Percentiles rank a stretch among this genome's conserved stretches.
These are phyloP conservation scores for Hyphopichia buzzinii DNA, from an alignment of 1,139 yeast genomes.

Conservation along the genomic window DNA sequence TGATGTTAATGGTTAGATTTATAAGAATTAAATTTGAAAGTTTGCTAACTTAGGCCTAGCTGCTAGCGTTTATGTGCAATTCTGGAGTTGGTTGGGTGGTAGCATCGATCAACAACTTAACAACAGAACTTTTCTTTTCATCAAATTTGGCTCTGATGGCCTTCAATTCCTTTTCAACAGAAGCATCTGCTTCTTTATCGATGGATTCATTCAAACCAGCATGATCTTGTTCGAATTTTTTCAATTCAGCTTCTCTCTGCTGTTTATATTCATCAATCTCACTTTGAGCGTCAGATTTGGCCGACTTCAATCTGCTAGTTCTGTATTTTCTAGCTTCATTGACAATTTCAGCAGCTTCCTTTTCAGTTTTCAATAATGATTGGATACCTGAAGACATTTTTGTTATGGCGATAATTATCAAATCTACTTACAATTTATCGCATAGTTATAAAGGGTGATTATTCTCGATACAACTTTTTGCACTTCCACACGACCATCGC, in stretches of 20 bases:
- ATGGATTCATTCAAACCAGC: slow-evolving; percentile 66
- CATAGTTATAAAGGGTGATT: background rate
- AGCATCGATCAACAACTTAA: slow-evolving; percentile 75
- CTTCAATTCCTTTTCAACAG: slow-evolving; percentile 58
- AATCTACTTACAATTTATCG: too few species aligned
- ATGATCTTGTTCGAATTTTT: slow-evolving; percentile 65
- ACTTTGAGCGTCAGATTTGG: slow-evolving; percentile 86
- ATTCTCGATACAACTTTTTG: background rate
- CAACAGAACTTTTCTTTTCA: slow-evolving; percentile 64
- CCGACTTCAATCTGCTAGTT: slow-evolving; percentile 86
- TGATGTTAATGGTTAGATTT: too few species aligned
- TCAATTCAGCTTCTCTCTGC: slow-evolving; percentile 81
- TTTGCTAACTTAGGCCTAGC: slow-evolving; percentile 5
- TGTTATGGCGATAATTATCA: too few species aligned
- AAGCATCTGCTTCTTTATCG: slow-evolving; percentile 68
- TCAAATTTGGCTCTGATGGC: slow-evolving; percentile 62
- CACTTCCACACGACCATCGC: background rate
- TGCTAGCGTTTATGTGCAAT: slow-evolving; percentile 71
- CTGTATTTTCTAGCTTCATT: slow-evolving; percentile 87
- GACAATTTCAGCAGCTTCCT: slow-evolving; percentile 93
- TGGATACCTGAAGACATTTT: slow-evolving; percentile 38
- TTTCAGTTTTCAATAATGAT: slow-evolving; percentile 69
- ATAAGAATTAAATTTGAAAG: too few species aligned
- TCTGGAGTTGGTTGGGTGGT: slow-evolving; percentile 78
- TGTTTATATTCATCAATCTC: slow-evolving; percentile 87